Evolutionary conservation across 805 yeast genomes (phyloP).

Genomic region (Kuraishia hungarica): DNA sequence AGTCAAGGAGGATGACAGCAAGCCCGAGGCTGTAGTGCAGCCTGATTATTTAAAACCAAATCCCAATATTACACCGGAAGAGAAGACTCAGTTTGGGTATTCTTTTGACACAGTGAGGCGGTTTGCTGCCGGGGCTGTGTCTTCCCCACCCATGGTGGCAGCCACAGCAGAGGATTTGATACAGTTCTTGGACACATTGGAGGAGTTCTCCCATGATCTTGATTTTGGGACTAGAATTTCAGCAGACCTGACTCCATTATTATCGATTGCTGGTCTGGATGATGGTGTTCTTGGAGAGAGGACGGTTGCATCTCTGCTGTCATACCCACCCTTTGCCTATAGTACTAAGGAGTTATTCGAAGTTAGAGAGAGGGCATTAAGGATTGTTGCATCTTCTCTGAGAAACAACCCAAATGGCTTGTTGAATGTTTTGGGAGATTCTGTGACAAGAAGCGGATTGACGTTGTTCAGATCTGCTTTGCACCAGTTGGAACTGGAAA

Average conservation of each 20-base stretch:
- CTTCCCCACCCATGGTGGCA: neutral
- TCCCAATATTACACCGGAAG: neutral
- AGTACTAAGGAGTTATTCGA: conserved; percentile 2
- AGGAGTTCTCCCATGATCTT: conserved; percentile 48
- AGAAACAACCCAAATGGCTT: conserved; percentile 55
- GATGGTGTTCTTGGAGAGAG: conserved; percentile 2
- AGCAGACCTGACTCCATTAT: conserved; percentile 22
- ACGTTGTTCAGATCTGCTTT: conserved; percentile 7
- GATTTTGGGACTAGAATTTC: conserved; percentile 49
- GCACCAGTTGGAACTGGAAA: conserved; percentile 5
- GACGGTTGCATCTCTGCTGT: neutral
- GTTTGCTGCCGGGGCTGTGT: neutral
- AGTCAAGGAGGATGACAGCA: conserved; percentile 2
- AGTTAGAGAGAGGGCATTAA: conserved; percentile 42
- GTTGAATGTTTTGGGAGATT: conserved; percentile 10
- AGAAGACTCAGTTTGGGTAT: neutral
- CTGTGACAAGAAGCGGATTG: conserved; percentile 11
- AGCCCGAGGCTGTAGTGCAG: neutral
- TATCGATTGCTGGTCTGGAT: conserved; percentile 19
- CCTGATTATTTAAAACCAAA: conserved; percentile 3
- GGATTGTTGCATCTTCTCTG: conserved; percentile 58
- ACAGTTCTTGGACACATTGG: conserved; percentile 1
- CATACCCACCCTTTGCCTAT: neutral
- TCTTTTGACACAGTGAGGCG: conserved; percentile 2
- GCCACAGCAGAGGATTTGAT: neutral